Evolutionary conservation across 1,284 basidiomycete species (phyloP), one percentile per base, ranked within the genome.

Genomic region (Microbotryum saponariae): DNA sequence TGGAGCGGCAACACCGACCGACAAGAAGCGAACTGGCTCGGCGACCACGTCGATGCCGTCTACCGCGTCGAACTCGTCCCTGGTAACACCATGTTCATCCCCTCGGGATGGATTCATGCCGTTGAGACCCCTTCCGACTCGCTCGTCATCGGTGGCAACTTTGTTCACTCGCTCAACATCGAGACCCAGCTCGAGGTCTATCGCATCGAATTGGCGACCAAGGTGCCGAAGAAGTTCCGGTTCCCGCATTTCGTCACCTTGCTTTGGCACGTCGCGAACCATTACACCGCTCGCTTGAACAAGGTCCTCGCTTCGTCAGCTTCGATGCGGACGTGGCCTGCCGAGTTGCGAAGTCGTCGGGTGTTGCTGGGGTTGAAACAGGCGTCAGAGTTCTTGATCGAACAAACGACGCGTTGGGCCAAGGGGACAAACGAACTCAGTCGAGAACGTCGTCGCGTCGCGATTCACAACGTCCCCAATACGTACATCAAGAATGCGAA

Each of bases 111-210:
- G 87, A 96, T 97, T 65, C 94, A 98, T 74, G 90, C 91, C 21
- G 94, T 98, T 44, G 89, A 89, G 75, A 97, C 93, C 0, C 93
- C 94, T 0, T 76, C 82, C 50, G 91, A 97, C 74, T 89, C 92
- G 3, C 80, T 98, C 47, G 94, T 98, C 0, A 93, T 97, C 72
- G 94, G 94, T 3, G 94, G 94, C 46, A 98, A 98, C 76, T 98
- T 96, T 74, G 75, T 97, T 54, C 92, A 97, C 76, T 91, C 87
- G 10, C 63, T 66, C 67, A 72, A 77, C 57, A 76, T 77, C 47
- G 71, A 71, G 20, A 74, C 73, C 2, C 76, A 97, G 76, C 79
- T 96, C 44, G 84, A 83, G 63, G 82, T 97, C 23, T 82, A 91
- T 55, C 85, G 92, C 59, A 94, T 98, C 70, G 94, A 98, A 76